phyloP scores from a whole-genome alignment of 345 rosid genomes.

The Mallotus nudiflorus region DNA sequence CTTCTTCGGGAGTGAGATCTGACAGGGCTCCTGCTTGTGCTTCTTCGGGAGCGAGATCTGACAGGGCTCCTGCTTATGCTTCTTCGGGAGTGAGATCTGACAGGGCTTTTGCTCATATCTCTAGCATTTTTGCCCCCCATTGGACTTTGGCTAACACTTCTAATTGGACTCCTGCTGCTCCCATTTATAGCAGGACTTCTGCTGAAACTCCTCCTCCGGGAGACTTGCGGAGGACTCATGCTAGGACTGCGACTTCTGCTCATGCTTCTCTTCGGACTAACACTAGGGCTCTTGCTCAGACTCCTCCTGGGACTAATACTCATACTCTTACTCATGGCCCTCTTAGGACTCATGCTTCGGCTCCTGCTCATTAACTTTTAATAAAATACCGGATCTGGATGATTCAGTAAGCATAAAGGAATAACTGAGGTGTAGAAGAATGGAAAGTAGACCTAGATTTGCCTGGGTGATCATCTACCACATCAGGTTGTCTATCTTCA shows the following conservation, averaged over 20 bases:
- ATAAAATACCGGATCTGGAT: constrained; percentile 46
- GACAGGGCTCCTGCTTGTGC: constrained; percentile 23
- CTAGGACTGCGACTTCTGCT: constrained; percentile 41
- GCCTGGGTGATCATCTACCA: constrained; percentile 73
- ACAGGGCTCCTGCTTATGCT: constrained; percentile 53
- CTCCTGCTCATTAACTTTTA: constrained; percentile 79
- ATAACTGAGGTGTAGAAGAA: constrained; percentile 43
- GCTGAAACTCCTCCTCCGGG: constrained; percentile 43
- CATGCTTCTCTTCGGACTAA: constrained; percentile 45
- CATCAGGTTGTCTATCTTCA: constrained; percentile 76
- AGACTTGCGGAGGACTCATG: constrained; percentile 31
- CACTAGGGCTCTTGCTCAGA: constrained; percentile 67
- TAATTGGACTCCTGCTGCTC: constrained; percentile 52
- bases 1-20: too few species aligned
- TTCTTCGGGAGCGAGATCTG: constrained; percentile 35
- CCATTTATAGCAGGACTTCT: constrained; percentile 44
- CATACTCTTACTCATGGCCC: constrained; percentile 71
- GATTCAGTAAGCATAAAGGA: constrained; percentile 43
- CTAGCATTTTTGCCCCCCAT: constrained; percentile 35
- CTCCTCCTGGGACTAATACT: constrained; percentile 78
- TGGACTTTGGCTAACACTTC: constrained; percentile 60
- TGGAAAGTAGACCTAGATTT: constrained; percentile 80
- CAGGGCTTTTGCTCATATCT: constrained; percentile 44
- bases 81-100: constrained; percentile 37
- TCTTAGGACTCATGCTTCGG: constrained; percentile 84